Base-by-base conservation (phyloP, 129 eudicot genomes). In the Chrysanthemum seticuspe region DNA sequence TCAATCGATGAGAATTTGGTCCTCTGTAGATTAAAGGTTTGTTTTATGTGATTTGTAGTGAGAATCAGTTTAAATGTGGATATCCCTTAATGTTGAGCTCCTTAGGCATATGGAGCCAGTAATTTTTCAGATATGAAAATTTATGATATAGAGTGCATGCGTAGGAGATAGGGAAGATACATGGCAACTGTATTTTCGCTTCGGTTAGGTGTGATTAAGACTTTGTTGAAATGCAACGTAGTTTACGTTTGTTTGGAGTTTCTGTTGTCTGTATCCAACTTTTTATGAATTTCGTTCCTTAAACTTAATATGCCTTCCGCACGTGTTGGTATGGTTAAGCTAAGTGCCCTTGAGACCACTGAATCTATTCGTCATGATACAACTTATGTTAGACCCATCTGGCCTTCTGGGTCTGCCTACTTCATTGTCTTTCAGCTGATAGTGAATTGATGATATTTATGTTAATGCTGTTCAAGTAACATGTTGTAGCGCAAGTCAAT, bases 11-110 rank as follows among this genome's bases (percentile, higher is more conserved):
- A 25, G 50, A 47, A 23, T 44, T 57, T 47, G 44, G 13, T 51
- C 47, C 12, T 15, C 0, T 77, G 62, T 71, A 5, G 36, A 62
- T 50, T 5, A 18, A 27, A 47, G 52, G 66, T 49, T 71, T 70
- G 49, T 19, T 58, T 21, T 60, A 34, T 15, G 55, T 45, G 14
- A 9, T 40, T 51, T 78, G 51, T 63, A 40, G 75, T 25, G 29
- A 9, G 59, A 58, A 59, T 59, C 11, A 18, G n/a, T 9, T 58
- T 48, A 16, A 56, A 13, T 6, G 27, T 57, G 27, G 4, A 18
- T 54, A 14, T 54, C 59, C 60, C 10, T 3, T 15, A 5, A n/a
- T 16, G 29, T 65, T 47, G 25, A 47, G 40, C 18, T 64, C 52
- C 31, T 64, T 19, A 40, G 25, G 13, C 40, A 67, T 18, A 34